Conservation (phyloP, 805 yeast genomes). For the Wickerhamiella occidentalis region DNA sequence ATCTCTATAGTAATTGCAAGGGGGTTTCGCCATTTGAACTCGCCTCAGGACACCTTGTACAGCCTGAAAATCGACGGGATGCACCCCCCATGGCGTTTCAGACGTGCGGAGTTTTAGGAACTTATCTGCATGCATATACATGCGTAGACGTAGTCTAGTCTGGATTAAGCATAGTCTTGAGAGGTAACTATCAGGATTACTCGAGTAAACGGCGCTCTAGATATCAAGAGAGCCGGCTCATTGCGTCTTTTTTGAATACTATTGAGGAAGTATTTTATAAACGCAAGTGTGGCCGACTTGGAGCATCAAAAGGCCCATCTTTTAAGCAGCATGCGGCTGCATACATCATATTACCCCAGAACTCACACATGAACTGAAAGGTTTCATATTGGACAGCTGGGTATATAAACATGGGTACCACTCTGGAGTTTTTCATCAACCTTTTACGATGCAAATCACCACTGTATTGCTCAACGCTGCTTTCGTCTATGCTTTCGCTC, state of each 20-base stretch:
- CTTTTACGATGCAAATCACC: background rate
- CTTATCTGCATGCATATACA: background rate
- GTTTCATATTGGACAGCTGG: background rate
- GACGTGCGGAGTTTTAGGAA: background rate
- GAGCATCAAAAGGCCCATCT: no score
- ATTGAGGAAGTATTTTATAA: no score
- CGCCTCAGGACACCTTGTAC: background rate
- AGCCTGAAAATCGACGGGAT: background rate
- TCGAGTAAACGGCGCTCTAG: no score
- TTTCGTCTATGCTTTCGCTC: background rate
- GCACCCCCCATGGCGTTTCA: background rate
- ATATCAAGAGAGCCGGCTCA: no score
- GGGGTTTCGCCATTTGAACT: background rate
- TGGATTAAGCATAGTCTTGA: no score
- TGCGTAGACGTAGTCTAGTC: background rate
- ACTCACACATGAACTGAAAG: background rate
- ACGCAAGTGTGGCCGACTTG: no score
- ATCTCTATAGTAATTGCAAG: no score
- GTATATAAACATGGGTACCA: background rate
- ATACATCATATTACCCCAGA: background rate
- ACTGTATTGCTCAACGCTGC: background rate
- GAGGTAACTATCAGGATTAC: no score
- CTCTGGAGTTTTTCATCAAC: background rate
- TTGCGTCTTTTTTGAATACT: no score
- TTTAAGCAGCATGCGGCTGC: background rate